Percentiles rank a stretch among this genome's conserved stretches.
Evolutionary conservation across 495 filamentous ascomycete genomes (phyloP).

Genomic region (Astrocystis sublimbata): DNA sequence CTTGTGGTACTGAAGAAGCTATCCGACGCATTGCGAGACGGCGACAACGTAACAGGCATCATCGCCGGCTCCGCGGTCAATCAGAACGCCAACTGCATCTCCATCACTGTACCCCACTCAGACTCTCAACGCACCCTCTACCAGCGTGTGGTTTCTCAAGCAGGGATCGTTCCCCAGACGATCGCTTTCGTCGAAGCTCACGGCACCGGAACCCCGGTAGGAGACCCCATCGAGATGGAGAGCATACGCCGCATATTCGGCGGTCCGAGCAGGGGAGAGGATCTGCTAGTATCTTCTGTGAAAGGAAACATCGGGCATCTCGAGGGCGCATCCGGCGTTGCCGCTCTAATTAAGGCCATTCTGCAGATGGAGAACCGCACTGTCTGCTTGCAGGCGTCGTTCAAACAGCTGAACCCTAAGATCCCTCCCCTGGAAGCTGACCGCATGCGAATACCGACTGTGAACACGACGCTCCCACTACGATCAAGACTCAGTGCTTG

Average conservation of each 20-base stretch:
- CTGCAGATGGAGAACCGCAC: conserved; percentile 47
- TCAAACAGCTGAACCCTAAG: conserved; percentile 38
- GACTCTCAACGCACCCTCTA: conserved; percentile 35
- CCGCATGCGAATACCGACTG: too few relatives aligned
- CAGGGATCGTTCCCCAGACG: conserved; percentile 21
- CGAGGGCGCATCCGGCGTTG: conserved; percentile 47
- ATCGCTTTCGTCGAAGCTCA: conserved; percentile 35
- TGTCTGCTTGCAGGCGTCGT: conserved; percentile 47
- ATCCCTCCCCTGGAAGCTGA: conserved; percentile 27
- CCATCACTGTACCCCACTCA: conserved; percentile 42
- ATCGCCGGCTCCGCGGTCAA: conserved; percentile 54
- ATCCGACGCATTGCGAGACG: conserved; percentile 43
- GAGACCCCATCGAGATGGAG: conserved; percentile 34
- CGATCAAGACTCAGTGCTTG: conserved; percentile 26
- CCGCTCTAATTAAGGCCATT: conserved; percentile 43
- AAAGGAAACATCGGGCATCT: conserved; percentile 53
- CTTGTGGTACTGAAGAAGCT: conserved; percentile 55
- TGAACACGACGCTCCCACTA: background rate
- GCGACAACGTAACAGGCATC: conserved; percentile 53
- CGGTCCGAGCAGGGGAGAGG: conserved; percentile 28
- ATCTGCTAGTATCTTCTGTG: conserved; percentile 37
- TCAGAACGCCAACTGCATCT: conserved; percentile 38
- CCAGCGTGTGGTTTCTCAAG: background rate
- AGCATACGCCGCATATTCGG: conserved; percentile 33
- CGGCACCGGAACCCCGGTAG: conserved; percentile 46